Conservation (phyloP, 176 grass and related monocot genomes). For the Musa acuminata region DNA sequence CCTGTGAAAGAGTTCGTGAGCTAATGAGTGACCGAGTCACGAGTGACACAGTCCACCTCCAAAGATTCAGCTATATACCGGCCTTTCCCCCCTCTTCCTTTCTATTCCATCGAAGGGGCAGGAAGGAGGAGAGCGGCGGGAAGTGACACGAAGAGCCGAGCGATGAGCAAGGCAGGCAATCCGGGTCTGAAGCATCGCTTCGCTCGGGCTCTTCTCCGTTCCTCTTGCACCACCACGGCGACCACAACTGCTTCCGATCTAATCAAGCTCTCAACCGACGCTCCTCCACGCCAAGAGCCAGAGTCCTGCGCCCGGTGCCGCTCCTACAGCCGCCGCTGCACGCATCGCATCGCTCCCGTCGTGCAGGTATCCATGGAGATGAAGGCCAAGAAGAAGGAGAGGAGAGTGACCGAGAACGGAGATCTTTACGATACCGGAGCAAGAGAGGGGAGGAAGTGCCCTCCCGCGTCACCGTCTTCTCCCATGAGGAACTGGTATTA, state of each 20-base stretch:
- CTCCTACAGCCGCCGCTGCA: neutral
- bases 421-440: neutral
- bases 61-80: no score
- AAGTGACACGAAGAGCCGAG: no score
- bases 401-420: slow-evolving; percentile 18
- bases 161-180: no score
- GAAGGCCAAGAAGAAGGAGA: neutral
- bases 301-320: no score
- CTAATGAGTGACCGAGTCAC: no score
- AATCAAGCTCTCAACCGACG: slow-evolving; percentile 29
- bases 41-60: no score
- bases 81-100: no score
- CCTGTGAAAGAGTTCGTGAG: no score
- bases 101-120: no score
- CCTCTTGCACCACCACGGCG: slow-evolving; percentile 40
- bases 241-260: slow-evolving; percentile 22
- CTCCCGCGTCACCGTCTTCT: slow-evolving; percentile 31
- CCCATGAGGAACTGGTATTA: slow-evolving; percentile 20
- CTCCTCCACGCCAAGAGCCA: slow-evolving; percentile 26
- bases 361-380: slow-evolving; percentile 34
- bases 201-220: slow-evolving; percentile 52
- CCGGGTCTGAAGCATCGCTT: slow-evolving; percentile 43
- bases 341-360: slow-evolving; percentile 30
- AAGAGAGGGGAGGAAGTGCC: slow-evolving; percentile 25
- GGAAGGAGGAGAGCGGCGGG: no score